Percentiles rank a stretch among this genome's conserved stretches.
phyloP scores from a whole-genome alignment of 306 rosid species.

The Dalbergia oliveri region DNA sequence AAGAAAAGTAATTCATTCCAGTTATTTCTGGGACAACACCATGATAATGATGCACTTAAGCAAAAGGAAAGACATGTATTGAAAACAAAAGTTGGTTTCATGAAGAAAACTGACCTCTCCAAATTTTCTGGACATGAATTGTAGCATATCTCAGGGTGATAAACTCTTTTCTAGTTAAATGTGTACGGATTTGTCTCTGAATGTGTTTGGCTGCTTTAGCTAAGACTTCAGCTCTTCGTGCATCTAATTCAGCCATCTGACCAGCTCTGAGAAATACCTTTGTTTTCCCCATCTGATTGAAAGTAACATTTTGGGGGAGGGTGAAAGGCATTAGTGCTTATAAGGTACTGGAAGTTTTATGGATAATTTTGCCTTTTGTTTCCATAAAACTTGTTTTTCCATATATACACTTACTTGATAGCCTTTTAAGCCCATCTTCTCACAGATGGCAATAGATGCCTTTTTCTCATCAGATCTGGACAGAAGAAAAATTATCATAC shows the following conservation, averaged over 20 bases:
- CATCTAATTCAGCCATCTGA: constrained; percentile 94
- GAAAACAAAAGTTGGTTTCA: constrained; percentile 13
- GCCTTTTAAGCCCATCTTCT: constrained; percentile 83
- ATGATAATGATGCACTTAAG: neutral
- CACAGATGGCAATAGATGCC: constrained; percentile 75
- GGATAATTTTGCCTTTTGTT: constrained; percentile 14
- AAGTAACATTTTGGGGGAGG: neutral
- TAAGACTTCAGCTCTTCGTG: constrained; percentile 82
- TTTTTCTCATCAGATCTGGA: constrained; percentile 85
- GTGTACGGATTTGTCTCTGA: constrained; percentile 84
- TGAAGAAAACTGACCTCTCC: constrained; percentile 68
- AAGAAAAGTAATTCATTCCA: constrained; percentile 21
- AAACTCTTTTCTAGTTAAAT: constrained; percentile 79
- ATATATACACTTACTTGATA: constrained; percentile 69
- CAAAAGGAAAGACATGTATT: constrained; percentile 4
- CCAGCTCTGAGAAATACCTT: constrained; percentile 94
- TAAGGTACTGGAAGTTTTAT: constrained; percentile 9
- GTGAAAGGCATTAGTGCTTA: constrained; percentile 32
- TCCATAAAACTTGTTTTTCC: constrained; percentile 27
- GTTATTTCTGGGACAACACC: constrained; percentile 30
- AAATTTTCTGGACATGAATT: constrained; percentile 68
- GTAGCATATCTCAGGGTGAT: constrained; percentile 66
- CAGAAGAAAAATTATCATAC: constrained; percentile 37
- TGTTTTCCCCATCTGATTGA: constrained; percentile 78
- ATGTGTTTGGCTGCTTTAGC: constrained; percentile 77